phyloP scores from a whole-genome alignment of 805 yeast species.

The Debaryomyces tyrocola region DNA sequence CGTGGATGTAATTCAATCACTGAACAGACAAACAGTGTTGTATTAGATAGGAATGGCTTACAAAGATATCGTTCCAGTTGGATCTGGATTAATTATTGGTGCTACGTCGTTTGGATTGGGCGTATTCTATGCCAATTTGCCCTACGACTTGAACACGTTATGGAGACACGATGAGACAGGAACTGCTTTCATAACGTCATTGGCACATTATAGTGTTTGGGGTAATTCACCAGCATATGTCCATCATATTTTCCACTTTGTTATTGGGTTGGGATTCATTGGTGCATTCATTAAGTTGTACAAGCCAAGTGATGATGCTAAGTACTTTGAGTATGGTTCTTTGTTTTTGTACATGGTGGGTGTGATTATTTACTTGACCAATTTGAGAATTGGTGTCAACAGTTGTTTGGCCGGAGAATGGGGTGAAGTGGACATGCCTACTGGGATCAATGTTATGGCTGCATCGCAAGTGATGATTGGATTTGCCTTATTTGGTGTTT shows the following conservation, averaged over 20 bases:
- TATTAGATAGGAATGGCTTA: slow-evolving; percentile 22
- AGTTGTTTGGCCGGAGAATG: slow-evolving; percentile 72
- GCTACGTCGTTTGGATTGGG: slow-evolving; percentile 82
- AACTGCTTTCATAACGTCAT: slow-evolving; percentile 57
- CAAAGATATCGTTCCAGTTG: slow-evolving; percentile 47
- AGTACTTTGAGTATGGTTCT: slow-evolving; percentile 87
- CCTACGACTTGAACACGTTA: slow-evolving; percentile 76
- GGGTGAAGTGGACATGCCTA: slow-evolving; percentile 89
- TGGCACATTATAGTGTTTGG: slow-evolving; percentile 75
- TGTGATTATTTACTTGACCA: slow-evolving; percentile 79
- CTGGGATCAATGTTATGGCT: slow-evolving; percentile 89
- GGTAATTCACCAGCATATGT: slow-evolving; percentile 61
- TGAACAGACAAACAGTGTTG: background rate
- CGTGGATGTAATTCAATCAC: background rate
- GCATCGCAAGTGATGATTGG: slow-evolving; percentile 82
- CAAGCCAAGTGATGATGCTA: slow-evolving; percentile 83
- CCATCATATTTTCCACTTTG: slow-evolving; percentile 61
- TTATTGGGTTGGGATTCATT: slow-evolving; percentile 62
- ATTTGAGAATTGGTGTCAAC: slow-evolving; percentile 75
- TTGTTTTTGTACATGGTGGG: slow-evolving; percentile 71
- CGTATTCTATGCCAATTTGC: slow-evolving; percentile 70
- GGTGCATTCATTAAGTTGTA: slow-evolving; percentile 78
- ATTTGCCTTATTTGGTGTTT: slow-evolving; percentile 71
- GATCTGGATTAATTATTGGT: slow-evolving; percentile 41
- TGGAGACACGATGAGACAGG: slow-evolving; percentile 55